Percentiles rank a stretch among this genome's conserved stretches.
phyloP scores from a whole-genome alignment of 257 asterid species.

The Lantana camara region DNA sequence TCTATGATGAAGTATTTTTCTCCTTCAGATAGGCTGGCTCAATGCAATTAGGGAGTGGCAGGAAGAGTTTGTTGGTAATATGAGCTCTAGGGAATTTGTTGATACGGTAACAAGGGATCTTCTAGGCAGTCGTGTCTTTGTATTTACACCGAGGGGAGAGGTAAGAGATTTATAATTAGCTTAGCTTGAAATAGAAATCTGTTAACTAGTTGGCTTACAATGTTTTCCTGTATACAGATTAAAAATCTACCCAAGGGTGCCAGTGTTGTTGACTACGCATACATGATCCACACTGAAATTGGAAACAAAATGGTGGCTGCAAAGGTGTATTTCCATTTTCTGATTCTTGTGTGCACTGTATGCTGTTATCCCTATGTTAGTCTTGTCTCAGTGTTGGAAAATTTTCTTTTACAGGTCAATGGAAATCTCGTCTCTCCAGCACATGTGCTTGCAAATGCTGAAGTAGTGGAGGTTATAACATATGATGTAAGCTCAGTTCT shows the following conservation, averaged over 20 bases:
- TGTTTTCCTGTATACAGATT: slow-evolving; percentile 46
- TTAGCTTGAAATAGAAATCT: slow-evolving; percentile 3
- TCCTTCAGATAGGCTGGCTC: slow-evolving; percentile 89
- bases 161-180: slow-evolving; percentile 35
- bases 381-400: slow-evolving; percentile 23
- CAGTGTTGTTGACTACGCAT: slow-evolving; percentile 80
- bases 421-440: slow-evolving; percentile 85
- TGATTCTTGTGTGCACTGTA: slow-evolving; percentile 13
- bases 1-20: slow-evolving; percentile 18
- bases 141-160: slow-evolving; percentile 98
- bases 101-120: slow-evolving; percentile 90
- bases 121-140: slow-evolving; percentile 91
- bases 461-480: slow-evolving; percentile 84
- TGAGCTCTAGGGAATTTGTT: slow-evolving; percentile 95
- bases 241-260: slow-evolving; percentile 90
- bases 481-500: slow-evolving; percentile 63
- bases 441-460: slow-evolving; percentile 84
- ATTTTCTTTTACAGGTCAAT: slow-evolving; percentile 66
- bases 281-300: slow-evolving; percentile 87
- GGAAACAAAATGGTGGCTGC: slow-evolving; percentile 98
- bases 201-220: slow-evolving; percentile 18
- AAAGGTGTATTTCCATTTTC: slow-evolving; percentile 47
- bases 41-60: slow-evolving; percentile 99
- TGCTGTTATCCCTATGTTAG: slow-evolving; percentile 4
- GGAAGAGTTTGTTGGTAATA: slow-evolving; percentile 94